A percentile compares a stretch with the other conserved stretches of the same genome.
phyloP scores from a whole-genome alignment of 2,329 filamentous ascomycete species.

The Hortaea werneckii region DNA sequence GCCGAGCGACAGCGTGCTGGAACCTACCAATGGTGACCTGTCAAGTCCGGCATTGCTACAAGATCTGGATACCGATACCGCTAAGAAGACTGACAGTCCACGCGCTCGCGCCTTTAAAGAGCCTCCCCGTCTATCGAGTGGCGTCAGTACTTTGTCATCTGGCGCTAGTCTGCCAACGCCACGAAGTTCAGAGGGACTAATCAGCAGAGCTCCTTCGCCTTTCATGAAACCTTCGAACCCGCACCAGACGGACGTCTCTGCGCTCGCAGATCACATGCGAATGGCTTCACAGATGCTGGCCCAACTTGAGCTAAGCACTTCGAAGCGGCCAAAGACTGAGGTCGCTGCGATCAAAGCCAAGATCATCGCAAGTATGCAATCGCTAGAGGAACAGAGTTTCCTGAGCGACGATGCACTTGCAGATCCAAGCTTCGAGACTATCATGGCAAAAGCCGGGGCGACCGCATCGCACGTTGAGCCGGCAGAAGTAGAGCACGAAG shows the following conservation, averaged over 20 bases:
- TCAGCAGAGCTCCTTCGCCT: conserved; percentile 38
- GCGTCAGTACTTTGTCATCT: conserved; percentile 50
- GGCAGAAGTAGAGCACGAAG: conserved; percentile 48
- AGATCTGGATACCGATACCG: conserved; percentile 42
- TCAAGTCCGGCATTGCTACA: conserved; percentile 62
- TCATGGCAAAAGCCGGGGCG: conserved; percentile 63
- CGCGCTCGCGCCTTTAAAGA: conserved; percentile 15
- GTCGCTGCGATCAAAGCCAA: conserved; percentile 75
- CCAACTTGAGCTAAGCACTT: conserved; percentile 68
- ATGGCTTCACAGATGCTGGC: conserved; percentile 81
- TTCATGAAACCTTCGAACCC: conserved; percentile 43
- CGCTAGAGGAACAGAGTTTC: conserved; percentile 74
- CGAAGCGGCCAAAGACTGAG: conserved; percentile 68
- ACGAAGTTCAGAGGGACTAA: conserved; percentile 61
- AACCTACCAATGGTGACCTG: conserved; percentile 69
- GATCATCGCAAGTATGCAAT: conserved; percentile 87
- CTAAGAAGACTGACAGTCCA: conserved; percentile 20
- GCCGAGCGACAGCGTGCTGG: conserved; percentile 64
- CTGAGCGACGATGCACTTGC: conserved; percentile 57
- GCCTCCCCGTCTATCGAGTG: conserved; percentile 50
- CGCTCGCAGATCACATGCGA: conserved; percentile 76
- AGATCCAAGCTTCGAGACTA: conserved; percentile 68
- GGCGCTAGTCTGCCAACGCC: conserved; percentile 54
- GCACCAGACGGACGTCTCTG: conserved; percentile 72
- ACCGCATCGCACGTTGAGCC: conserved; percentile 38